Conservation (phyloP, 2,329 filamentous ascomycete species). For the Fusarium xyrophilum region DNA sequence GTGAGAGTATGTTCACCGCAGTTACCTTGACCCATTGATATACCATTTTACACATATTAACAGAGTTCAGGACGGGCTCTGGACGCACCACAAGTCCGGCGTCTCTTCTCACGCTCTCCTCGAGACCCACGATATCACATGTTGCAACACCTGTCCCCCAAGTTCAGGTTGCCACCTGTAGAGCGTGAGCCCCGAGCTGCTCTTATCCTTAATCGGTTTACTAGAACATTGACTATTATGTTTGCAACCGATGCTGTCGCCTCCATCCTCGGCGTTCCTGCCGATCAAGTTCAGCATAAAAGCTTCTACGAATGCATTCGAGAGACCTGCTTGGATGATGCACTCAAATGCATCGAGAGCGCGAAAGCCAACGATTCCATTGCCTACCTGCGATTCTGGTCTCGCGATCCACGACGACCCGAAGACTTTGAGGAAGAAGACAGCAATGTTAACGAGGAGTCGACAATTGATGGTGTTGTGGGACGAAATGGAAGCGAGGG, state of each 20-base stretch:
- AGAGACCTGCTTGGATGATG: constrained; percentile 76
- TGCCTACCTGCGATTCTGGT: constrained; percentile 86
- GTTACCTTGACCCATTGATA: neutral
- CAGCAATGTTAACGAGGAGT: constrained; percentile 46
- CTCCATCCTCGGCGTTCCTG: constrained; percentile 75
- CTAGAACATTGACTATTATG: constrained; percentile 82
- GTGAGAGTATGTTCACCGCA: constrained; percentile 68
- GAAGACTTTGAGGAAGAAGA: constrained; percentile 56
- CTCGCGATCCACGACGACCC: constrained; percentile 72
- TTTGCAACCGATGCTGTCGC: constrained; percentile 80
- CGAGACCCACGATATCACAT: constrained; percentile 88
- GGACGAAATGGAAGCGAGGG: neutral
- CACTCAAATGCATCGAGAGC: constrained; percentile 79
- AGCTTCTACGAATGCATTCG: constrained; percentile 91
- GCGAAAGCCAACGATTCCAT: constrained; percentile 92
- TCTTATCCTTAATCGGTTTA: constrained; percentile 86
- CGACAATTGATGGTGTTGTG: neutral
- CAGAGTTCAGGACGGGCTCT: constrained; percentile 69
- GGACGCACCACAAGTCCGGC: constrained; percentile 79
- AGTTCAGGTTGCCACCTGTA: constrained; percentile 70
- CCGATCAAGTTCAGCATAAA: constrained; percentile 73
- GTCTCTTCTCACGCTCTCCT: constrained; percentile 81
- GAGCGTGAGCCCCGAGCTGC: constrained; percentile 82
- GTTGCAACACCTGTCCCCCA: constrained; percentile 83
- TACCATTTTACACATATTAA: constrained; percentile 15